phyloP scores from a whole-genome alignment of 2,329 filamentous ascomycete genomes.

The Sclerotinia sclerotiorum region DNA sequence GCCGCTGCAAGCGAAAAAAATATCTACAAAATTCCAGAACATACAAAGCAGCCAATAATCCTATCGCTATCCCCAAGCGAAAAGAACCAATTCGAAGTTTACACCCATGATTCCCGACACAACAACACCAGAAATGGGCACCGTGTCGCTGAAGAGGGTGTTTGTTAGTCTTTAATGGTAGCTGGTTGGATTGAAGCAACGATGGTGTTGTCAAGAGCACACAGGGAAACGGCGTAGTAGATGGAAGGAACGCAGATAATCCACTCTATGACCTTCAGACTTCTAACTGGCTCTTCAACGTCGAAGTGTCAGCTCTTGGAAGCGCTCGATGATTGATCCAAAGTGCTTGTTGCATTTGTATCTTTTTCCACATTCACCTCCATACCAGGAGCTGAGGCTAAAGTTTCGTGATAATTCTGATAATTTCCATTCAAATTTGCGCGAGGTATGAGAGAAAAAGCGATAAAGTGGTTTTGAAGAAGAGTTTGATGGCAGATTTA shows the following conservation, averaged over 20 bases:
- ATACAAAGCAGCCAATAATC: conserved; percentile 43
- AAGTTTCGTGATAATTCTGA: not conserved
- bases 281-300: not conserved
- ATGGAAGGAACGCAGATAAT: not conserved
- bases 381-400: not conserved
- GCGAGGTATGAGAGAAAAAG: not conserved
- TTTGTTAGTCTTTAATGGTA: conserved; percentile 38
- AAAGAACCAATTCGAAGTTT: conserved; percentile 39
- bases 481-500: not conserved
- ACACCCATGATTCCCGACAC: conserved; percentile 41
- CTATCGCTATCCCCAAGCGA: conserved; percentile 36
- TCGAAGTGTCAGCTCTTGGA: not conserved
- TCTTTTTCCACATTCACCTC: not conserved
- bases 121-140: conserved; percentile 41
- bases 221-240: not conserved
- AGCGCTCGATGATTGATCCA: not conserved
- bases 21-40: conserved; percentile 44
- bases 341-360: not conserved
- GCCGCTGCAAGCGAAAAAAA: conserved; percentile 33
- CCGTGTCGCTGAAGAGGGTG: not conserved
- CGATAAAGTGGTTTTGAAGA: not conserved
- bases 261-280: not conserved
- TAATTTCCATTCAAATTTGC: not conserved
- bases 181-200: conserved; percentile 45
- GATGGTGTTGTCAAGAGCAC: conserved; percentile 1